Evolutionary conservation across 2,329 filamentous ascomycete species (phyloP).

Genomic region (Westerdykella aurantiaca): DNA sequence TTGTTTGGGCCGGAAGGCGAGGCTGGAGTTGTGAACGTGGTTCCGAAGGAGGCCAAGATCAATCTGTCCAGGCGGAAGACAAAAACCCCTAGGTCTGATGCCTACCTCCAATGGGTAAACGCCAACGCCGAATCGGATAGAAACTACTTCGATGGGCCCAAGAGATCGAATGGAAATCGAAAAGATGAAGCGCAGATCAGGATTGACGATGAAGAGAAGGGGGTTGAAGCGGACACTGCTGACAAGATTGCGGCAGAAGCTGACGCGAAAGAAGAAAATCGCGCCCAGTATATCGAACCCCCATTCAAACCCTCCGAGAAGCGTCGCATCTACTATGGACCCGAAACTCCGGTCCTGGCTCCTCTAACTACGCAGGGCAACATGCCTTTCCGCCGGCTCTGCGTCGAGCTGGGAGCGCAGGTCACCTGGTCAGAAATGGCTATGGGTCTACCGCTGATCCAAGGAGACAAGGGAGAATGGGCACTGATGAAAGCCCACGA

Average conservation of each 20-base stretch:
- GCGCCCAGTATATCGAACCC: slow-evolving; percentile 76
- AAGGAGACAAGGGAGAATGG: slow-evolving; percentile 90
- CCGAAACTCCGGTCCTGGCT: slow-evolving; percentile 87
- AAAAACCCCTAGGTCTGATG: slow-evolving; percentile 65
- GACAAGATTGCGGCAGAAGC: slow-evolving; percentile 16
- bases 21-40: slow-evolving; percentile 68
- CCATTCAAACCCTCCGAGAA: slow-evolving; percentile 91
- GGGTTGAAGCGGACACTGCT: slow-evolving; percentile 4
- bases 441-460: slow-evolving; percentile 80
- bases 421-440: slow-evolving; percentile 99
- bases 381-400: slow-evolving; percentile 85
- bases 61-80: slow-evolving; percentile 67
- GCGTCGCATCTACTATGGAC: slow-evolving; percentile 84
- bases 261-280: slow-evolving; percentile 55
- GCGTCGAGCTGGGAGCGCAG: slow-evolving; percentile 81
- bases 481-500: slow-evolving; percentile 89
- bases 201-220: slow-evolving; percentile 12
- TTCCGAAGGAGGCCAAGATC: slow-evolving; percentile 64
- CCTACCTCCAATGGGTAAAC: slow-evolving; percentile 73
- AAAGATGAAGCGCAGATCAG: slow-evolving; percentile 28
- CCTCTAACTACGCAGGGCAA: slow-evolving; percentile 96
- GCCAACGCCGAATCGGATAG: slow-evolving; percentile 47
- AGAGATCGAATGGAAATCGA: slow-evolving; percentile 14
- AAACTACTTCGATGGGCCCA: slow-evolving; percentile 22
- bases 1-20: slow-evolving; percentile 35